These are phyloP conservation scores for Candida odintsovae DNA, from an alignment of 805 yeast genomes.

Conservation along the genomic window DNA sequence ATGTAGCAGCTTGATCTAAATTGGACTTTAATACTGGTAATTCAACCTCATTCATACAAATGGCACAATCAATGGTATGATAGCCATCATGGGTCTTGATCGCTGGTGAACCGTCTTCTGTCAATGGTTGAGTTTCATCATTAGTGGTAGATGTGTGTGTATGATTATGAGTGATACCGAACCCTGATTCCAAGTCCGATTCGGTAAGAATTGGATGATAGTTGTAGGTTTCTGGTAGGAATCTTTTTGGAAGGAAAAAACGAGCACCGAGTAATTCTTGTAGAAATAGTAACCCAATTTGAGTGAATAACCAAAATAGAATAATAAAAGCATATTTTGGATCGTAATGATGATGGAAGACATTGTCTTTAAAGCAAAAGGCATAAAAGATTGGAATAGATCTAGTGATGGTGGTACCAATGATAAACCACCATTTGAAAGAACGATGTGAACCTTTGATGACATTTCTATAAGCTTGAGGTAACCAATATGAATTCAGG, in stretches of 20 bases:
- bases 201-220: slow-evolving; percentile 66
- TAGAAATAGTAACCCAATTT: slow-evolving; percentile 48
- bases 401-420: slow-evolving; percentile 60
- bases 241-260: slow-evolving; percentile 70
- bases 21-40: slow-evolving; percentile 38
- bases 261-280: slow-evolving; percentile 75
- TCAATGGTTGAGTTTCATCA: slow-evolving; percentile 20
- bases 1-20: slow-evolving; percentile 17
- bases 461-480: slow-evolving; percentile 79
- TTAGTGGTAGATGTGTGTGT: slow-evolving; percentile 22
- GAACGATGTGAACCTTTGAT: slow-evolving; percentile 62
- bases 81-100: slow-evolving; percentile 31
- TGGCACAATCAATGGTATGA: slow-evolving; percentile 72
- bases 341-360: slow-evolving; percentile 67
- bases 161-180: slow-evolving; percentile 45
- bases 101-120: slow-evolving; percentile 4
- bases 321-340: slow-evolving; percentile 41
- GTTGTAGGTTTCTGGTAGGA: slow-evolving; percentile 77
- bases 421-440: slow-evolving; percentile 69
- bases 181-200: slow-evolving; percentile 58
- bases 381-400: slow-evolving; percentile 62
- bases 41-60: slow-evolving; percentile 80
- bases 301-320: slow-evolving; percentile 52
- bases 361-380: slow-evolving; percentile 45
- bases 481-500: slow-evolving; percentile 77